phyloP scores from a whole-genome alignment of 2,329 filamentous ascomycete species.

The Penicillium paneum region DNA sequence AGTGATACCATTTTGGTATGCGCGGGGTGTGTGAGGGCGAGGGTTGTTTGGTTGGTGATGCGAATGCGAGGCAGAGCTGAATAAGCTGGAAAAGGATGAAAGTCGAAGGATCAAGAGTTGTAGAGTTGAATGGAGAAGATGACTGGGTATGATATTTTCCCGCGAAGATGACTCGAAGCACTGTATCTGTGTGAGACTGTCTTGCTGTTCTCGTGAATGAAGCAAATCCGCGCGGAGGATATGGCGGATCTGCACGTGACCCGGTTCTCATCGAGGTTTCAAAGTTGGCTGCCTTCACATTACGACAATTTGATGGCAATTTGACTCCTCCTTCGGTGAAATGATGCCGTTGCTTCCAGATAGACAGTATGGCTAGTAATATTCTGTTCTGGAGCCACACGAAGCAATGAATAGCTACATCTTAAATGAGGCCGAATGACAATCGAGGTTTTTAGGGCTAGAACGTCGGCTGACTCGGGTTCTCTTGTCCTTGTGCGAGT shows the following conservation, averaged over 20 bases:
- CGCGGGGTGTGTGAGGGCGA: not conserved
- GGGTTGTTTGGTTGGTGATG: not conserved
- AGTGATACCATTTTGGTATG: conserved; percentile 26
- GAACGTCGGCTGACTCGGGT: not conserved
- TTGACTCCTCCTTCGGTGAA: not conserved
- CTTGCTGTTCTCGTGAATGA: not conserved
- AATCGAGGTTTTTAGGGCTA: not conserved
- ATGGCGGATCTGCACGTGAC: conserved; percentile 6
- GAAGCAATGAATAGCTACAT: not conserved
- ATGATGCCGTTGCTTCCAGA: too few species aligned
- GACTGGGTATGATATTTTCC: not conserved
- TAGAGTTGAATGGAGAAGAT: fast-evolving
- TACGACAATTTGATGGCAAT: not conserved
- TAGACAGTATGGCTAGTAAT: fast-evolving
- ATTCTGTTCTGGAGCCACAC: fast-evolving
- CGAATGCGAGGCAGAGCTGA: not conserved
- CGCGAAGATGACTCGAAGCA: not conserved
- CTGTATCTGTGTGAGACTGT: not conserved
- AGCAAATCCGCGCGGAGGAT: conserved; percentile 7
- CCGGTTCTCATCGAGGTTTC: not conserved
- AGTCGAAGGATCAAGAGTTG: not conserved
- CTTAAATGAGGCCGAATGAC: not conserved
- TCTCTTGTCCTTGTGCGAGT: not conserved
- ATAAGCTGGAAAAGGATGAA: too few species aligned
- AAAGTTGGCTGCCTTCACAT: not conserved